These are phyloP conservation scores for Pilasporangium apinafurcum DNA, from an alignment of 352 stramenopile genomes.

Conservation along the genomic window DNA sequence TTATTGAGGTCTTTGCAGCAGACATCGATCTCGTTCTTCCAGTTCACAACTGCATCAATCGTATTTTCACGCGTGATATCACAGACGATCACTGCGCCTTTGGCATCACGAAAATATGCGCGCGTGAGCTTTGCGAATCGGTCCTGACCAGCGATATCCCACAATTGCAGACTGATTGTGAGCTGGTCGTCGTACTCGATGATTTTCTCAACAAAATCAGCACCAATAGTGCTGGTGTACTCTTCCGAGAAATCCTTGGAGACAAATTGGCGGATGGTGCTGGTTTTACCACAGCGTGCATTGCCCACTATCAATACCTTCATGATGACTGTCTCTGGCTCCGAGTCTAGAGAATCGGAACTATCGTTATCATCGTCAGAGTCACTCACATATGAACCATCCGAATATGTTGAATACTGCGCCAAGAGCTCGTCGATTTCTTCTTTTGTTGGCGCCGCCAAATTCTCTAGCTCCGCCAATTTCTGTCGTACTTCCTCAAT, in stretches of 20 bases:
- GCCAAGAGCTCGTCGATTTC: conserved; percentile 61
- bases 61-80: conserved; percentile 84
- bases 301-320: conserved; percentile 87
- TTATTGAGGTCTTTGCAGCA: conserved; percentile 46
- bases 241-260: conserved; percentile 64
- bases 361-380: conserved; percentile 1
- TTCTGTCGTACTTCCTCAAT: conserved; percentile 46
- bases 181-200: conserved; percentile 54
- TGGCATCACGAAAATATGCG: conserved; percentile 79
- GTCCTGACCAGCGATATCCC: conserved; percentile 86
- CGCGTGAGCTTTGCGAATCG: conserved; percentile 85
- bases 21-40: conserved; percentile 76
- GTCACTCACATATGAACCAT: conserved; percentile 1
- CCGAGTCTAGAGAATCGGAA: conserved; percentile 5
- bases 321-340: conserved; percentile 54
- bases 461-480: conserved; percentile 37
- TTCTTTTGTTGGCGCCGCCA: conserved; percentile 29
- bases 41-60: conserved; percentile 75
- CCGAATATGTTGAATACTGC: conserved; percentile 36
- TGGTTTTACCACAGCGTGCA: conserved; percentile 85
- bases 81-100: conserved; percentile 81
- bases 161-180: conserved; percentile 73
- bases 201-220: conserved; percentile 82
- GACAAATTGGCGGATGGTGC: conserved; percentile 75
- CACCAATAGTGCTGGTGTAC: conserved; percentile 84